Conservation (phyloP, 176 grass and related monocot species). For the Carex cristatella region DNA sequence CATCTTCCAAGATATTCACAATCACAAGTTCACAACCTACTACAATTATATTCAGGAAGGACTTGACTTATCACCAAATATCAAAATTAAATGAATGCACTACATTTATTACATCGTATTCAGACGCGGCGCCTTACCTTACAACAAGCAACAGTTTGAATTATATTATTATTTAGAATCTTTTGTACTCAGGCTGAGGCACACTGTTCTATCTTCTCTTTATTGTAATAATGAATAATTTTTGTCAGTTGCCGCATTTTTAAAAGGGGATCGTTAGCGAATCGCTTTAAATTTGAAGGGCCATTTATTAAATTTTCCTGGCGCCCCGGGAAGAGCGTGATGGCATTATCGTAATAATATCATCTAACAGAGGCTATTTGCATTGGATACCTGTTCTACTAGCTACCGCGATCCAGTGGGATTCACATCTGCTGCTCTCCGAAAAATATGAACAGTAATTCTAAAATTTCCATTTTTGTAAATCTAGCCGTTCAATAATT, state of each 20-base stretch:
- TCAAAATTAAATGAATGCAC: neutral
- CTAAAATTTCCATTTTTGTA: too few relatives aligned
- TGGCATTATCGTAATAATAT: slow-evolving; percentile 14
- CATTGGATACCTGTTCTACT: neutral
- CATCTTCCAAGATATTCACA: neutral
- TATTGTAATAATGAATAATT: neutral
- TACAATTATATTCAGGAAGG: neutral
- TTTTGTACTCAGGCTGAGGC: too few relatives aligned
- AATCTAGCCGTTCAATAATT: too few relatives aligned
- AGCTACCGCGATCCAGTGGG: neutral
- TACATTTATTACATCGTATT: neutral
- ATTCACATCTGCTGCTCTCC: too few relatives aligned
- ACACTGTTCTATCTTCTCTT: neutral
- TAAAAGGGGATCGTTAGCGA: neutral
- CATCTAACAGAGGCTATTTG: neutral
- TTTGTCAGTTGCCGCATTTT: neutral
- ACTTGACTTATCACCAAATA: neutral
- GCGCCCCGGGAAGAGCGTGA: neutral
- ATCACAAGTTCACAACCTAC: neutral
- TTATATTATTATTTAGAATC: neutral
- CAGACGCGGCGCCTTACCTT: slow-evolving; percentile 1
- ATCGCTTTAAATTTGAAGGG: slow-evolving; percentile 21
- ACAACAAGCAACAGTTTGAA: neutral
- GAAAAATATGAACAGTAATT: too few relatives aligned
- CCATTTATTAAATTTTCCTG: neutral